Base-by-base conservation (phyloP, 768 basidiomycete genomes). In the Boletales sp. region DNA sequence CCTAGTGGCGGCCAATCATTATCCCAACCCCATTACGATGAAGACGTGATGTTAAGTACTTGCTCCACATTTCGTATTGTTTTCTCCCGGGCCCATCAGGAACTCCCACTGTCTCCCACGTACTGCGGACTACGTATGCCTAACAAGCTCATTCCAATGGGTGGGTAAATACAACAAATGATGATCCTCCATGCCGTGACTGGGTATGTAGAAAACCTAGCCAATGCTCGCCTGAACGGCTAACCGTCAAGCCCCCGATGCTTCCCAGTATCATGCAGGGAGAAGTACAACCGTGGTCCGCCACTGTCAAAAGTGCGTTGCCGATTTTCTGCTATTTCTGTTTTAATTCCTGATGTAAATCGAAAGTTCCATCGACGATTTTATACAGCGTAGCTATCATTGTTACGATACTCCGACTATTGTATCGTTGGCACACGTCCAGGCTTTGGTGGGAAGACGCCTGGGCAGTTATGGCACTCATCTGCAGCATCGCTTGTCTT, bases 391-490 rank as follows among this genome's bases (percentile, higher is more conserved):
- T 62, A 4, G 60, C 54, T 19, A 65, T 67, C 13, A 29, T 53
- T 14, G n/a, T 40, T 13, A 65, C 64, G 7, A 24, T 37, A 4
- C 48, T 56, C 21, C 54, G 64, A 38, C 49, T 65, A 8, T 18
- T 49, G 14, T 55, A 67, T 38, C 65, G 65, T 37, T 60, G 51
- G 45, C 37, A 31, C 36, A 43, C 55, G 24, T 47, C 49, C 14
- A 55, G 24, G 21, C 58, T 63, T 48, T 55, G 58, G 51, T 67
- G 64, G 64, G 64, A 65, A 19, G 64, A 65, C 31, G 37, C 51
- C 30, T 67, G 64, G 64, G 64, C 64, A 6, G 43, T 48, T 2
- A 8, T 56, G 31, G 63, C 64, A 8, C 63, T 65, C 31, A 14
- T 60, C 40, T 58, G 40, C 35, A 63, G 59, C 34, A 40, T 63